A percentile compares a stretch with the other conserved stretches of the same genome.
Conservation (phyloP, 345 rosid species). For the Gossypium mustelinum region DNA sequence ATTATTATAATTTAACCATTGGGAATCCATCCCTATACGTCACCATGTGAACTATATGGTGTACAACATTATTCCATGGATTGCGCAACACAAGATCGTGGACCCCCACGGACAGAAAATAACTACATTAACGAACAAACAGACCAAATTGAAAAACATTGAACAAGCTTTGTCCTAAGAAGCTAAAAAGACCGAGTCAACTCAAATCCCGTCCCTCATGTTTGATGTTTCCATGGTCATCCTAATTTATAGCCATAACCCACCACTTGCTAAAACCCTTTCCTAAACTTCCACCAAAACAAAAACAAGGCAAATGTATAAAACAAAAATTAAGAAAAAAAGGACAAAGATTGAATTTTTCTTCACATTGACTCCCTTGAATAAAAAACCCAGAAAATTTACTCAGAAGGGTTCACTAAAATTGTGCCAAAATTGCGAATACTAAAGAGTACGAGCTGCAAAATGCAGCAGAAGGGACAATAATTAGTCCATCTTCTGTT, state of each 20-base stretch:
- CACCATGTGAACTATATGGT: background rate
- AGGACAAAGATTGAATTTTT: background rate
- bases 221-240: conserved; percentile 23
- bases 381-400: background rate
- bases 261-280: background rate
- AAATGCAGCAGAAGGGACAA: conserved; percentile 35
- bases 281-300: background rate
- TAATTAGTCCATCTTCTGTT: conserved; percentile 29
- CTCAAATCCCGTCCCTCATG: conserved; percentile 1
- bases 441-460: conserved; percentile 36
- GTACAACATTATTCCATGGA: background rate
- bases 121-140: background rate
- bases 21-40: too few species aligned
- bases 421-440: conserved; percentile 37
- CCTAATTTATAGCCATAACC: conserved; percentile 30
- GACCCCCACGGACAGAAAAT: background rate
- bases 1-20: too few species aligned
- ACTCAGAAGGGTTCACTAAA: background rate
- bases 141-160: background rate
- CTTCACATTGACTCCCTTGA: background rate
- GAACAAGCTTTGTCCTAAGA: background rate
- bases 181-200: conserved; percentile 27
- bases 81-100: background rate
- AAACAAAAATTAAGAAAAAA: background rate
- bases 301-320: background rate